These are phyloP conservation scores for Capronia americana DNA, from an alignment of 2,329 filamentous ascomycete species.

Conservation along the genomic window DNA sequence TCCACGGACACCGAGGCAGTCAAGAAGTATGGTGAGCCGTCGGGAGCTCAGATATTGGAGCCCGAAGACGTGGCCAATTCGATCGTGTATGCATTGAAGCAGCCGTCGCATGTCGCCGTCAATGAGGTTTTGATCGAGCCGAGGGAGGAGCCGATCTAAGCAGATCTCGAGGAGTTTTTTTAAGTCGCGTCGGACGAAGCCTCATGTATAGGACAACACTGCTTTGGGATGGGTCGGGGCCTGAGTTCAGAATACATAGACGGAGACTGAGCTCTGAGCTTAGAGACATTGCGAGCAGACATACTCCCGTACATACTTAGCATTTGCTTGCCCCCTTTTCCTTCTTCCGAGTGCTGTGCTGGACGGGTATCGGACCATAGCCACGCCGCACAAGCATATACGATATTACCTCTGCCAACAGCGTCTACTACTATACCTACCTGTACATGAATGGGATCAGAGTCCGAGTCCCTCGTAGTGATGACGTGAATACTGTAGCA, in stretches of 20 bases:
- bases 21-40: constrained; percentile 77
- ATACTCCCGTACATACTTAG: neutral
- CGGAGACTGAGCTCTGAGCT: neutral
- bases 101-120: constrained; percentile 76
- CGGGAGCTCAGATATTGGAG: constrained; percentile 76
- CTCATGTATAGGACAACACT: neutral
- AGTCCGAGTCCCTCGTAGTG: neutral
- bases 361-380: neutral
- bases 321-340: neutral
- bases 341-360: neutral
- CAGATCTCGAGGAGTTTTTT: neutral
- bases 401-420: neutral
- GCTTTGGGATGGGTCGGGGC: neutral
- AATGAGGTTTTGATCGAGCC: constrained; percentile 83
- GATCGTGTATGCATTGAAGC: constrained; percentile 75
- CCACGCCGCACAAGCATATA: neutral
- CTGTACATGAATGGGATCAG: neutral
- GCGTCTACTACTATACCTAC: neutral
- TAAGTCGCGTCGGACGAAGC: neutral
- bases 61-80: constrained; percentile 73
- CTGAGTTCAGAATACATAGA: neutral
- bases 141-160: constrained; percentile 73
- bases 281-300: neutral
- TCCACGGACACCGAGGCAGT: constrained; percentile 77
- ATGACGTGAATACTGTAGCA: neutral